Evolutionary conservation across 768 basidiomycete species (phyloP).

Genomic region (Tulasnella calospora): DNA sequence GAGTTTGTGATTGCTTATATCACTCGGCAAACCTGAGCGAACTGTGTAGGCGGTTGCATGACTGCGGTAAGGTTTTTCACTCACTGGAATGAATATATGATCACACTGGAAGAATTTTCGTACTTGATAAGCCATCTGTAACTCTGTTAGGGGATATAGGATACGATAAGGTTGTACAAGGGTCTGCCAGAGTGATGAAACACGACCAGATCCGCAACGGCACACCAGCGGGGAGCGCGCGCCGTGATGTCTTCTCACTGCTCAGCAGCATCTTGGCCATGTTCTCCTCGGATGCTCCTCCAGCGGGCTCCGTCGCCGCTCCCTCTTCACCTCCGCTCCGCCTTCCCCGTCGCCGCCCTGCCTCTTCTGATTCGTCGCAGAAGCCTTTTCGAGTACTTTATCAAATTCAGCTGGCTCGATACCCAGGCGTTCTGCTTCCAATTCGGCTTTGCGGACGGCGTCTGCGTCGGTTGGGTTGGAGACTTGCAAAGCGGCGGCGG

Average conservation of each 20-base stretch:
- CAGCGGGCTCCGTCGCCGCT: constrained; percentile 32
- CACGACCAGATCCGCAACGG: not conserved
- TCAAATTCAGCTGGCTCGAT: constrained; percentile 76
- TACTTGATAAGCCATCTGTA: not conserved
- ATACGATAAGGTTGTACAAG: not conserved
- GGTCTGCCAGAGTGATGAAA: not conserved
- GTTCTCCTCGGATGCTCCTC: constrained; percentile 54
- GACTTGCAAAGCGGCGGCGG: constrained; percentile 36
- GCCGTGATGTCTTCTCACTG: constrained; percentile 59
- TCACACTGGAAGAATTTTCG: not conserved
- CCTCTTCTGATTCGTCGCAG: too few relatives aligned
- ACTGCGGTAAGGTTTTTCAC: not conserved
- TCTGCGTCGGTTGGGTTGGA: constrained; percentile 53
- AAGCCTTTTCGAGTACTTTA: constrained; percentile 59
- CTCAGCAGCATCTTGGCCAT: constrained; percentile 99
- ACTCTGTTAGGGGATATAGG: not conserved
- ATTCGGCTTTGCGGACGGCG: constrained; percentile 76
- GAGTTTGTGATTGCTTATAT: not conserved
- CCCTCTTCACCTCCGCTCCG: not conserved
- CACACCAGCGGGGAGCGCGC: not conserved
- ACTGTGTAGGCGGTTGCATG: not conserved
- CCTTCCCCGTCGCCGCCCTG: too few relatives aligned
- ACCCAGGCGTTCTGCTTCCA: constrained; percentile 89
- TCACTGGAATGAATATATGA: not conserved
- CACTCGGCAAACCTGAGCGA: not conserved